A percentile compares a stretch with the other conserved stretches of the same genome.
Conservation (phyloP, 140 eudicot genomes). For the Ambrosia hybrid region DNA sequence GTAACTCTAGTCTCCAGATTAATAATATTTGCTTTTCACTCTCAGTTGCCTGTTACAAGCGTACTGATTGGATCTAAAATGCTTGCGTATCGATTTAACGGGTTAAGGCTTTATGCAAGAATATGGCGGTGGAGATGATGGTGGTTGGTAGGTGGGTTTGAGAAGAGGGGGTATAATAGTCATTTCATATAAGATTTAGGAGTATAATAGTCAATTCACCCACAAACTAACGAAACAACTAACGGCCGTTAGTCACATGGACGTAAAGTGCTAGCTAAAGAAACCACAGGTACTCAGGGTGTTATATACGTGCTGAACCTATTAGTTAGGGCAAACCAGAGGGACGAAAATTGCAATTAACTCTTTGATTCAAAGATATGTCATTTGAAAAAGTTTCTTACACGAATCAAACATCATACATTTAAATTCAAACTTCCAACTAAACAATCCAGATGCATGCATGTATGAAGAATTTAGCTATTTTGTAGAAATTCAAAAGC, state of each 20-base stretch:
- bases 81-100: slow-evolving; percentile 36
- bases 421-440: slow-evolving; percentile 30
- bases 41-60: slow-evolving; percentile 54
- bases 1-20: slow-evolving; percentile 14
- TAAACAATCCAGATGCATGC: slow-evolving; percentile 21
- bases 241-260: too few species aligned
- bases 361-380: not conserved
- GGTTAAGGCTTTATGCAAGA: slow-evolving; percentile 58
- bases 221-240: too few species aligned
- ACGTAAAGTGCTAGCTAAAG: too few species aligned
- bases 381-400: not conserved
- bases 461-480: slow-evolving; percentile 8
- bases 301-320: too few species aligned
- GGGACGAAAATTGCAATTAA: too few species aligned
- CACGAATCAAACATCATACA: slow-evolving; percentile 25
- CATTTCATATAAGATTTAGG: too few species aligned
- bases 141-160: too few species aligned
- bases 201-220: too few species aligned
- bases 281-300: too few species aligned
- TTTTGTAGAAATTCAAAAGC: slow-evolving; percentile 13
- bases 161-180: too few species aligned
- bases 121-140: too few species aligned
- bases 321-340: too few species aligned
- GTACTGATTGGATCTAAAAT: slow-evolving; percentile 38
- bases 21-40: not conserved